These are phyloP conservation scores for Fraxinus velutina DNA, from an alignment of 305 asterid species.

Conservation along the genomic window DNA sequence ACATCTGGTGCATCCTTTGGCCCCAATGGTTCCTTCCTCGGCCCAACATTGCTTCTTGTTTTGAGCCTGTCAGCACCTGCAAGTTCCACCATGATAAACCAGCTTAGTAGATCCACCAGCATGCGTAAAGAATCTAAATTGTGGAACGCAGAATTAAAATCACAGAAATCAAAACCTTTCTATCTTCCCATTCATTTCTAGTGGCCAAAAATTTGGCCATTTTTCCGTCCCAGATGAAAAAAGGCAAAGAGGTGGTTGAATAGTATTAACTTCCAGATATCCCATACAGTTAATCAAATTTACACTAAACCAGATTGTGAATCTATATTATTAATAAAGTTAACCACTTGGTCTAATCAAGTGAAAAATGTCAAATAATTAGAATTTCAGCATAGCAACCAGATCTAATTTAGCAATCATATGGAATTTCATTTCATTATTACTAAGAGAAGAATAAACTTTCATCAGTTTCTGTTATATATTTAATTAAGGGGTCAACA, in stretches of 20 bases:
- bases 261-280: background rate
- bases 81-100: slow-evolving; percentile 21
- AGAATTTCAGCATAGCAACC: slow-evolving; percentile 4
- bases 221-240: background rate
- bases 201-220: background rate
- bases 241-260: background rate
- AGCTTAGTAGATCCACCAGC: slow-evolving; percentile 3
- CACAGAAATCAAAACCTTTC: background rate
- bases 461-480: slow-evolving; percentile 16
- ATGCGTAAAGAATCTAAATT: background rate
- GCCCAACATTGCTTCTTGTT: slow-evolving; percentile 51
- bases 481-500: slow-evolving; percentile 21
- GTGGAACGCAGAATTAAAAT: background rate
- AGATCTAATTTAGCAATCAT: slow-evolving; percentile 23
- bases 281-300: background rate
- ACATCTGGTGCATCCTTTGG: slow-evolving; percentile 59
- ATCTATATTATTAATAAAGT: background rate
- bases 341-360: background rate
- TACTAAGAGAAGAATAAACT: slow-evolving; percentile 6
- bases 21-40: slow-evolving; percentile 51
- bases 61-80: slow-evolving; percentile 77
- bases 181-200: background rate
- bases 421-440: slow-evolving; percentile 36
- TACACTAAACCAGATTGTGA: background rate
- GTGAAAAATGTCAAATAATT: background rate